Percentiles rank a stretch among this genome's conserved stretches.
These are phyloP conservation scores for Chlorencoelia australis DNA, from an alignment of 2,329 filamentous ascomycete species.

Conservation along the genomic window DNA sequence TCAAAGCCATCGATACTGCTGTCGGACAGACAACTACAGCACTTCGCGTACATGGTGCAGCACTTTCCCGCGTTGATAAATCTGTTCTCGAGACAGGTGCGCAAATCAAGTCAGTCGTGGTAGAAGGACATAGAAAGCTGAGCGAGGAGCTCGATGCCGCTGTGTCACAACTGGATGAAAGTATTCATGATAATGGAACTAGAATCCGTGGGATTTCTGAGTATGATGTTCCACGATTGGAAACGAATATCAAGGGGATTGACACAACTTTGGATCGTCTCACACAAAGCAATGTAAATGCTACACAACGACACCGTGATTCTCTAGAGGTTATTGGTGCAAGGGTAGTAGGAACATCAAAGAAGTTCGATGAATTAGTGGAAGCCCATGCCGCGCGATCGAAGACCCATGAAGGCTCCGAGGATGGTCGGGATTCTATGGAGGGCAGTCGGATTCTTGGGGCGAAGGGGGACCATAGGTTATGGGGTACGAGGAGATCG, in stretches of 20 bases:
- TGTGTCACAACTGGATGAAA: slow-evolving; percentile 13
- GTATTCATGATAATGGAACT: slow-evolving; percentile 13
- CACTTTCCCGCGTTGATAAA: slow-evolving; percentile 17
- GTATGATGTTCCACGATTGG: slow-evolving; percentile 14
- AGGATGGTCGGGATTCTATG: too few relatives aligned
- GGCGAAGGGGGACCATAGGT: slow-evolving; percentile 2
- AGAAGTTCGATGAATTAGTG: slow-evolving; percentile 18
- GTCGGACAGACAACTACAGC: slow-evolving; percentile 11
- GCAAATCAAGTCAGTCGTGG: slow-evolving; percentile 14
- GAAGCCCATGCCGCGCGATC: too few relatives aligned
- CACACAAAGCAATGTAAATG: slow-evolving; percentile 3
- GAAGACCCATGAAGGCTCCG: too few relatives aligned
- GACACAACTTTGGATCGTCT: slow-evolving; percentile 4
- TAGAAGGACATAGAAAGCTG: slow-evolving; percentile 9
- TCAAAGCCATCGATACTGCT: slow-evolving; percentile 5
- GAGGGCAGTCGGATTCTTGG: slow-evolving; percentile 6
- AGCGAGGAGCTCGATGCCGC: slow-evolving; percentile 6
- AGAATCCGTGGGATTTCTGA: slow-evolving; percentile 14
- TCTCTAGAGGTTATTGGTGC: slow-evolving; percentile 15
- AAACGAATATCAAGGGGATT: slow-evolving; percentile 9
- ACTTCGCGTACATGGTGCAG: slow-evolving; percentile 15
- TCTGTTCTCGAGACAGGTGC: slow-evolving; percentile 15
- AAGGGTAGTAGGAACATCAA: slow-evolving; percentile 13
- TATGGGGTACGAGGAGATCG: slow-evolving; percentile 4
- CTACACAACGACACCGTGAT: slow-evolving; percentile 8